Evolutionary conservation across 495 filamentous ascomycete species (phyloP), one percentile per base, ranked within the genome.

Genomic region (Sporormia fimetaria): DNA sequence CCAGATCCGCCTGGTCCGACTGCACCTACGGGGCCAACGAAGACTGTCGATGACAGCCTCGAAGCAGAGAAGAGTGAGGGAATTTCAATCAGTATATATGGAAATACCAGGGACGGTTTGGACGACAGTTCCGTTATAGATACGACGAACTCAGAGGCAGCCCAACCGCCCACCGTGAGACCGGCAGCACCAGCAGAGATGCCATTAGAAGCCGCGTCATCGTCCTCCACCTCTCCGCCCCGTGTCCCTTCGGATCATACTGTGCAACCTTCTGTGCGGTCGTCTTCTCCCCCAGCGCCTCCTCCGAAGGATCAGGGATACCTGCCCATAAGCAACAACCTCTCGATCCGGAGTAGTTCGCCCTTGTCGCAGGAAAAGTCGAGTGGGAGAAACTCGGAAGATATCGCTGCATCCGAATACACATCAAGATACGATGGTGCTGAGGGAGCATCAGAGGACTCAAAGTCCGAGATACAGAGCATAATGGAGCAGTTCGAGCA

Each of bases 391-490:
- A 39, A 46, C 20, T 51, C 51, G 21, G 50, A 54, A 17, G 50
- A 57, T 24, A 38, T 39, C 7, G 51, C 42, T 1, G 46, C 39
- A 1, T 39, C 47, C 22, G 59, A 66, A 5, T 63, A 69, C 24
- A 12, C 70, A 63, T 55, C 74, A 68, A 47, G 68, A 65, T 44
- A 71, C 61, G 55, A 62, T 58, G 40, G 66, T 61, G 37, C 37
- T 55, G 34, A 25, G 76, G 70, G 37, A 67, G 71, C 44, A 69
- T 72, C 44, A 66, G 73, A 71, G n/a, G 74, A 71, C 20, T 85
- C 84, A 3, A 76, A 76, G 37, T 76, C 79, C 1, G 90, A 95
- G 57, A 95, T 98, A 34, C 84, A 95, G 61, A 93, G 71, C 54
- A 95, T 98, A 47, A 94, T 98, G 80, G 87, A 87, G 46, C 80